A percentile compares a stretch with the other conserved stretches of the same genome.
Evolutionary conservation across 164 flowering plant genomes (phyloP).

Genomic region (Aristolochia contorta): DNA sequence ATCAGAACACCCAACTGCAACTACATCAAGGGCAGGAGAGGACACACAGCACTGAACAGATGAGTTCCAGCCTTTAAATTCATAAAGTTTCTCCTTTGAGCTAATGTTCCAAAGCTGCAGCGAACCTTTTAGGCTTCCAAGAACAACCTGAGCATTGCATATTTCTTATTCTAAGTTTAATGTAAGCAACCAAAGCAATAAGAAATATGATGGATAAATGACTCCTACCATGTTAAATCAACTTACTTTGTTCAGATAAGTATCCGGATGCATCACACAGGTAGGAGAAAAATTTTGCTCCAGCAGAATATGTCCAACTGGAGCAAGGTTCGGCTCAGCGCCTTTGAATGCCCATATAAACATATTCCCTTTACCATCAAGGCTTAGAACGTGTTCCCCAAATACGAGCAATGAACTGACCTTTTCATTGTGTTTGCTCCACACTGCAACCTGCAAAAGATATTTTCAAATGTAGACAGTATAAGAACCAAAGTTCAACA

Average conservation of each 20-base stretch:
- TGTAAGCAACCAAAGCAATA: no score
- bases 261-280: slow-evolving; percentile 93
- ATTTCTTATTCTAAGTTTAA: no score
- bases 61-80: slow-evolving; percentile 87
- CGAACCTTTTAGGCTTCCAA: slow-evolving; percentile 84
- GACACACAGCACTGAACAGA: slow-evolving; percentile 68
- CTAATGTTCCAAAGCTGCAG: slow-evolving; percentile 91
- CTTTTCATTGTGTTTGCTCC: slow-evolving; percentile 80
- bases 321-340: slow-evolving; percentile 45
- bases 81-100: slow-evolving; percentile 72
- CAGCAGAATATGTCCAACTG: slow-evolving; percentile 52
- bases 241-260: slow-evolving; percentile 86
- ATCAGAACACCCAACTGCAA: slow-evolving; percentile 91
- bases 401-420: slow-evolving; percentile 62
- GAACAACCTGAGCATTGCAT: slow-evolving; percentile 41
- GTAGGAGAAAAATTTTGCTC: slow-evolving; percentile 58
- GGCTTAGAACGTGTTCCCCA: slow-evolving; percentile 79
- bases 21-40: slow-evolving; percentile 93
- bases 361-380: slow-evolving; percentile 66
- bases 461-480: neutral
- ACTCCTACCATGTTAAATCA: slow-evolving; percentile 3
- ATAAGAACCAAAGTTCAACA: no score
- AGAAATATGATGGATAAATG: no score
- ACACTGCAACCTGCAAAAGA: slow-evolving; percentile 74
- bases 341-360: slow-evolving; percentile 89